phyloP scores from a whole-genome alignment of 768 basidiomycete species.

The Tubosaeta sp. region DNA sequence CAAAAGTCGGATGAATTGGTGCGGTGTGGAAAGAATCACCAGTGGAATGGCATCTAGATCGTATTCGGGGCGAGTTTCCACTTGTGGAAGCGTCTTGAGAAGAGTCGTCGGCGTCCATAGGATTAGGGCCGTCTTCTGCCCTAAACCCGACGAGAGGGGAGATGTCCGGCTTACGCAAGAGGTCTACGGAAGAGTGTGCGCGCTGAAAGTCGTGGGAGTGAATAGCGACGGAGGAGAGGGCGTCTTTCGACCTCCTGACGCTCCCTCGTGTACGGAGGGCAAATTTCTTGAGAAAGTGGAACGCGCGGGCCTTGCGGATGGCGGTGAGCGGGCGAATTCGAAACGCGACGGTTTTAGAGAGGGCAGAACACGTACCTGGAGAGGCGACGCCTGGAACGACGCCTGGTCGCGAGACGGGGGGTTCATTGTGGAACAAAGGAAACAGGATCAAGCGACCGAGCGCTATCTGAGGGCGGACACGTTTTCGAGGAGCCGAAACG shows the following conservation, averaged over 20 bases:
- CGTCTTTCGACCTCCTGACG: slow-evolving; percentile 26
- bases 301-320: slow-evolving; percentile 28
- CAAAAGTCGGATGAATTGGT: slow-evolving; percentile 9
- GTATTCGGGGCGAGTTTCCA: slow-evolving; percentile 18
- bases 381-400: slow-evolving; percentile 17
- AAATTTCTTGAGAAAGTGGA: slow-evolving; percentile 38
- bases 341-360: slow-evolving; percentile 7
- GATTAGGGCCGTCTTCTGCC: slow-evolving; percentile 19
- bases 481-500: slow-evolving; percentile 26
- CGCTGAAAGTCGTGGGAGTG: slow-evolving; percentile 22
- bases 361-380: slow-evolving; percentile 26
- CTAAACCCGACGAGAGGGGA: slow-evolving; percentile 22
- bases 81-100: slow-evolving; percentile 27
- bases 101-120: slow-evolving; percentile 30
- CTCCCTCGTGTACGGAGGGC: slow-evolving; percentile 32
- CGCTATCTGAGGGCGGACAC: slow-evolving; percentile 23
- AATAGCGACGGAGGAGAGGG: slow-evolving; percentile 21
- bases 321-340: slow-evolving; percentile 6
- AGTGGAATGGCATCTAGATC: slow-evolving; percentile 21
- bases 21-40: slow-evolving; percentile 15
- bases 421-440: slow-evolving; percentile 25
- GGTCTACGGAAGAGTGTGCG: slow-evolving; percentile 34
- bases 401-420: slow-evolving; percentile 21
- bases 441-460: slow-evolving; percentile 4
- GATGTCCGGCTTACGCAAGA: slow-evolving; percentile 24